Evolutionary conservation across 345 rosid species (phyloP).

Genomic region (Firmiana major): DNA sequence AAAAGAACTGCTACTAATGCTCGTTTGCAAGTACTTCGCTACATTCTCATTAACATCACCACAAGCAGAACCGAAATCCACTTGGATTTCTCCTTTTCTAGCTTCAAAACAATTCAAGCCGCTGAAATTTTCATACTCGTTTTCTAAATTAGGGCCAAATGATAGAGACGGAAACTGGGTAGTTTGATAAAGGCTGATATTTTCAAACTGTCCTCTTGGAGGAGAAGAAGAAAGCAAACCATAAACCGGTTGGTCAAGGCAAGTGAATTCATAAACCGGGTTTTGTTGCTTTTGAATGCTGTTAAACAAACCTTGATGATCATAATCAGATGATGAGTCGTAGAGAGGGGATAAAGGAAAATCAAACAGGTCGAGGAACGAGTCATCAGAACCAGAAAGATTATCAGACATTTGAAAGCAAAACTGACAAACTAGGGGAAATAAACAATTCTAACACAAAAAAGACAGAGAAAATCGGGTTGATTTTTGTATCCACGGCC

Average conservation of each 20-base stretch:
- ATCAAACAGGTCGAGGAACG: constrained; percentile 32
- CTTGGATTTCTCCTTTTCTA: constrained; percentile 42
- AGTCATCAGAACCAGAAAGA: constrained; percentile 42
- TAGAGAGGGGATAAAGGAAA: constrained; percentile 33
- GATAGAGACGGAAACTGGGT: constrained; percentile 22
- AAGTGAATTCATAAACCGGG: constrained; percentile 27
- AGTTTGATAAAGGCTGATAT: constrained; percentile 40
- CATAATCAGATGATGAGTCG: constrained; percentile 27
- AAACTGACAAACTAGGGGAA: background rate
- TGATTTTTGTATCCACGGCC: background rate
- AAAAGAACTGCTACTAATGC: constrained; percentile 60
- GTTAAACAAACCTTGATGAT: constrained; percentile 35
- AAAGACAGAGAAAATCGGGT: background rate
- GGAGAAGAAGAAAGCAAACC: constrained; percentile 56
- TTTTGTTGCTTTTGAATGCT: constrained; percentile 19
- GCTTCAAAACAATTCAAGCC: constrained; percentile 35
- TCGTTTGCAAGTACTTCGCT: constrained; percentile 62
- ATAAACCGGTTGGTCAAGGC: constrained; percentile 28
- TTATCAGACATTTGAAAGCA: constrained; percentile 52
- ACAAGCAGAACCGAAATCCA: constrained; percentile 30
- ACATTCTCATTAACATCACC: constrained; percentile 44
- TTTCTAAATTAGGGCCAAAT: constrained; percentile 21
- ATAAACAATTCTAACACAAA: too few species aligned
- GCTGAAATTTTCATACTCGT: constrained; percentile 33
- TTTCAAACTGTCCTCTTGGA: constrained; percentile 54